Base-by-base conservation (phyloP, 2,329 filamentous ascomycete genomes). In the Cercospora zeae-maydis region DNA sequence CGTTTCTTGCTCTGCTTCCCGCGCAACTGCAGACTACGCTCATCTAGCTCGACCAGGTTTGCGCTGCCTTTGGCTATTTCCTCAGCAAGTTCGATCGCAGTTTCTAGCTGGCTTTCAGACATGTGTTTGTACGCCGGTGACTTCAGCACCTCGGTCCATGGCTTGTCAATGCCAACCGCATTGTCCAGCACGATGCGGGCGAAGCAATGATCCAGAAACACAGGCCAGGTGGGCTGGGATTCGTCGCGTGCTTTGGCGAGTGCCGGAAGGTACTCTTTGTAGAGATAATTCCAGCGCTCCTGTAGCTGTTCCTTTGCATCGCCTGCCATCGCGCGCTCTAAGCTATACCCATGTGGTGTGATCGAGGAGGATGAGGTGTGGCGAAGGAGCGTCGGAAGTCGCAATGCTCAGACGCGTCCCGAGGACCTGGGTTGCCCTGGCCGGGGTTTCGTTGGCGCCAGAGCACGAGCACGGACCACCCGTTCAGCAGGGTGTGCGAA, bases 161-260 rank as follows among this genome's bases (percentile, higher is more conserved):
- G 79, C 16, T 66, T 70, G 47, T 78, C 73, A 24, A 71, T 65
- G 5, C 78, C 75, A 4, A 80, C 66, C 0, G 72, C 72, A 59
- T 76, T 75, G 62, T 82, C 80, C 13, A 81, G 75, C 5, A 81
- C 74, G 42, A 80, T 79, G 9, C 78, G 76, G 3, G 76, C 78
- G 65, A 80, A 80, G 68, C 78, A 80, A 65, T 80, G 79, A 62
- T 80, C 78, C 8, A 77, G 67, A 37, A 73, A 67, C 4, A 81
- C 76, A 1, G 79, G 79, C 79, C 79, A 81, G 27, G 68, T 66
- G 6, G 69, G 37, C 67, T 81, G 76, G 4, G 69, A 68, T 19
- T 69, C 61, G 61, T 73, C 70, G n/a, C 67, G 66, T 13, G 72
- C 66, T 54, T 69, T 69, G 2, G 74, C 72, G 6, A 74, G 63